Evolutionary conservation across 306 rosid genomes (phyloP).

Genomic region (Cicer judaicum): DNA sequence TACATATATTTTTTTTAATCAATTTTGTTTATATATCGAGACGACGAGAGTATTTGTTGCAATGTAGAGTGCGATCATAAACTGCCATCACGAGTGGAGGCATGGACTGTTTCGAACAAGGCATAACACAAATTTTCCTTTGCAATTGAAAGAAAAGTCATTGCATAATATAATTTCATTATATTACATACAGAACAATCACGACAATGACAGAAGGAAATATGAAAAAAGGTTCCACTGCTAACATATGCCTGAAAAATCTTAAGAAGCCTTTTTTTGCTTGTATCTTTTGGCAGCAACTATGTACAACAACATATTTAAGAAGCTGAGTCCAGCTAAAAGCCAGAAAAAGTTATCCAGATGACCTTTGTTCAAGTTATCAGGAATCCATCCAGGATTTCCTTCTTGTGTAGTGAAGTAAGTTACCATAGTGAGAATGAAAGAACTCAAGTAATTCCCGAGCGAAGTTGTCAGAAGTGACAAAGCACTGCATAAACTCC

Average conservation of each 20-base stretch:
- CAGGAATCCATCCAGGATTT: constrained; percentile 78
- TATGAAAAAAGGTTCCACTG: constrained; percentile 29
- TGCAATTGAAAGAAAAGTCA: constrained; percentile 15
- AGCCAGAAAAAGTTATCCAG: constrained; percentile 91
- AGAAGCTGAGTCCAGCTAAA: constrained; percentile 80
- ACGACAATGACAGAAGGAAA: constrained; percentile 19
- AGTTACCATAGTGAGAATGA: constrained; percentile 78
- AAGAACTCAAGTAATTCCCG: constrained; percentile 88
- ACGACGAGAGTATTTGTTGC: background rate
- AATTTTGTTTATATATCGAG: background rate
- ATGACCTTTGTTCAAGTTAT: constrained; percentile 84
- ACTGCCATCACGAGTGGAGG: constrained; percentile 4
- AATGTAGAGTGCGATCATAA: background rate
- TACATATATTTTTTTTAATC: too few species aligned
- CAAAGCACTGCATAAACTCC: constrained; percentile 93
- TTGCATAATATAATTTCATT: constrained; percentile 21
- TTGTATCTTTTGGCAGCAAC: constrained; percentile 74
- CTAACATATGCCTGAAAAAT: constrained; percentile 1
- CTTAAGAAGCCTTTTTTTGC: constrained; percentile 70
- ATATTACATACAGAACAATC: constrained; percentile 37
- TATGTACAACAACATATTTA: constrained; percentile 66
- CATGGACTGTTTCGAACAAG: constrained; percentile 5
- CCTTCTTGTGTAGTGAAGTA: constrained; percentile 76
- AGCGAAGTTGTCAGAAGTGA: constrained; percentile 77
- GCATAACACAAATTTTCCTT: constrained; percentile 16